phyloP scores from a whole-genome alignment of 129 eudicot species.

The Centaurea solstitialis region DNA sequence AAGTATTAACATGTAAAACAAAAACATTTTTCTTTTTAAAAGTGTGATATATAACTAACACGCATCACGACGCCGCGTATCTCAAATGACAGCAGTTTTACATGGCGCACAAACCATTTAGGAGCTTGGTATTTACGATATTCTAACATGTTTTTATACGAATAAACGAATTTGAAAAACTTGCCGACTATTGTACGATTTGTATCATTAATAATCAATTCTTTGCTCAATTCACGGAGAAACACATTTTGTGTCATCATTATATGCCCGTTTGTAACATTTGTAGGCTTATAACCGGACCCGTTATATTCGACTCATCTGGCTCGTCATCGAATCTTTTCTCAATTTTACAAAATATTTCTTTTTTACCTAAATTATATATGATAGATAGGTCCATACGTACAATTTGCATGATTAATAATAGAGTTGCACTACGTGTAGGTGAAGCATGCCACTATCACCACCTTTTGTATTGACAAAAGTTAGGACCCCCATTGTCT shows the following conservation, averaged over 20 bases:
- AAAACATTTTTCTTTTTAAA: not conserved
- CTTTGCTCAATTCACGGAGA: not conserved
- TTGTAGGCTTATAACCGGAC: not conserved
- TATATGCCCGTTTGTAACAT: not conserved
- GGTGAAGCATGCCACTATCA: not conserved
- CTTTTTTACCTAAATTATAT: not conserved
- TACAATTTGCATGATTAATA: not conserved
- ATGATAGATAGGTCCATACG: not conserved
- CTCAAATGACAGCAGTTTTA: not conserved
- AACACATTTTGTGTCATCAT: not conserved
- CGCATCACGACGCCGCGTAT: not conserved
- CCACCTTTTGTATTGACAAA: not conserved
- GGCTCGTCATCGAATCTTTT: not conserved
- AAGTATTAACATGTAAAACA: not conserved
- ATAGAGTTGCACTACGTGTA: not conserved
- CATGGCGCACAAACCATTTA: too few relatives aligned
- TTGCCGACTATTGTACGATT: too few relatives aligned
- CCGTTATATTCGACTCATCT: not conserved
- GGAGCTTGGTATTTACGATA: too few relatives aligned
- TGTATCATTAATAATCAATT: too few relatives aligned
- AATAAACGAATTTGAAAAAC: not conserved
- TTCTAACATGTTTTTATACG: too few relatives aligned
- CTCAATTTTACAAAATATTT: not conserved
- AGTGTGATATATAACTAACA: not conserved
- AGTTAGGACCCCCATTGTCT: not conserved